Evolutionary conservation across 192 early-diverging fungal species (phyloP), one percentile per base, ranked within the genome.

Genomic region (Coemansia sp.): DNA sequence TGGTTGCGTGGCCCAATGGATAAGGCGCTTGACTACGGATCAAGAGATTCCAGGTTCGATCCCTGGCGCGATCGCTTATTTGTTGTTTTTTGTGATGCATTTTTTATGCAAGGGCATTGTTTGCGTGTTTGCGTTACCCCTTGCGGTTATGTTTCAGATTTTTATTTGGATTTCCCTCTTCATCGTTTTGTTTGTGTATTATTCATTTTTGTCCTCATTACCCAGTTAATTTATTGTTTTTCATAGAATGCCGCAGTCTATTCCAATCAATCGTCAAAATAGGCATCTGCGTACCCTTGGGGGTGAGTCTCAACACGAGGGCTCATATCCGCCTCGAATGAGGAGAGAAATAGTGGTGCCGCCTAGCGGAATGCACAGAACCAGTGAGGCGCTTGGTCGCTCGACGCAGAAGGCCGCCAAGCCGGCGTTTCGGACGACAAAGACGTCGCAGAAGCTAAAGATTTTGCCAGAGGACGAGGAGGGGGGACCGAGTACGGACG

Each of bases 391-490:
- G 17, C 13, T 51, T 3, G 53, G 60, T 10, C 45, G 60, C 20
- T 48, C 60, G 25, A 55, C 64, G 2, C 51, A 64, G 34, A 53
- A 65, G 15, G 24, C 46, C 47, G 35, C 71, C 25, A 83, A 85
- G 72, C 80, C 83, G 24, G 87, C 87, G 18, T 87, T 86, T 60
- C 80, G 93, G 48, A 95, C 91, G 15, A 90, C 93, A 34, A 95
- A 95, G 65, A 90, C 83, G n/a, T 89, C 90, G 30, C 90, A 92
- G 62, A 95, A 95, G 77, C 71, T 95, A 17, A 88, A 85, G n/a
- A 70, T 95, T 17, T 86, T 95, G 36, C 93, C 93, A 1, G 85
- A 87, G 37, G 66, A 90, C 17, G 83, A 82, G 30, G 80, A 84
- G 14, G 49, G 32, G 9, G 56, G 59, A 3, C 60, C 58, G n/a